Conservation (phyloP, 2,329 filamentous ascomycete genomes). For the Sporothrix schenckii region DNA sequence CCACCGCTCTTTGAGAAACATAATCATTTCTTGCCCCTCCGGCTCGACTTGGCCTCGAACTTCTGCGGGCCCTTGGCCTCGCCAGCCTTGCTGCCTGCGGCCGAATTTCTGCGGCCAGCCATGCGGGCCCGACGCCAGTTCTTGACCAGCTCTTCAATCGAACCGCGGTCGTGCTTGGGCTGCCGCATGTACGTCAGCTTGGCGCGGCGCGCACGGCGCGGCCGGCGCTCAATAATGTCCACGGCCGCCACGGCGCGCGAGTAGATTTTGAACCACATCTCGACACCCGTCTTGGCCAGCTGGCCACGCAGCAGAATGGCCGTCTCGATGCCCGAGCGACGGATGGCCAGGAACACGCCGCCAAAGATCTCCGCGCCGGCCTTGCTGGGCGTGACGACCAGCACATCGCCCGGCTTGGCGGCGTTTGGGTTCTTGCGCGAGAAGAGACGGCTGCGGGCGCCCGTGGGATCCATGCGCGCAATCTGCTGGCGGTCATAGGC, state of each 20-base stretch:
- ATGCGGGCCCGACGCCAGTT: constrained; percentile 55
- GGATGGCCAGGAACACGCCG: constrained; percentile 84
- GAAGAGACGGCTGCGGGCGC: constrained; percentile 81
- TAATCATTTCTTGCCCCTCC: constrained; percentile 20
- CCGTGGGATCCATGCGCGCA: constrained; percentile 76
- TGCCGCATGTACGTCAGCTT: constrained; percentile 89
- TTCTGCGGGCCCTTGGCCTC: constrained; percentile 28
- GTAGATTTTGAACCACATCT: constrained; percentile 98
- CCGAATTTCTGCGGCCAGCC: constrained; percentile 42
- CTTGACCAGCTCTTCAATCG: constrained; percentile 76
- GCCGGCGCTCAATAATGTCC: constrained; percentile 85
- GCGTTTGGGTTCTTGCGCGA: constrained; percentile 74
- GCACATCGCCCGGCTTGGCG: constrained; percentile 83
- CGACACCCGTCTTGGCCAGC: constrained; percentile 82
- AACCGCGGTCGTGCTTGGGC: constrained; percentile 84
- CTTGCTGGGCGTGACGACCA: constrained; percentile 84
- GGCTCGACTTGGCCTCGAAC: constrained; percentile 28
- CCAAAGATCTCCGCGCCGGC: constrained; percentile 82
- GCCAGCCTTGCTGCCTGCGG: constrained; percentile 21
- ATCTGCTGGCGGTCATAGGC: constrained; percentile 71
- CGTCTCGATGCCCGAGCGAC: constrained; percentile 84
- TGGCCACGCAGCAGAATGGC: constrained; percentile 84
- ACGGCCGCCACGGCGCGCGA: constrained; percentile 86
- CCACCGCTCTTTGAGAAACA: not conserved
- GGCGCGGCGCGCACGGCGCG: constrained; percentile 83